Evolutionary conservation across 2,329 filamentous ascomycete species (phyloP).

Genomic region (Fusarium chlamydosporum): DNA sequence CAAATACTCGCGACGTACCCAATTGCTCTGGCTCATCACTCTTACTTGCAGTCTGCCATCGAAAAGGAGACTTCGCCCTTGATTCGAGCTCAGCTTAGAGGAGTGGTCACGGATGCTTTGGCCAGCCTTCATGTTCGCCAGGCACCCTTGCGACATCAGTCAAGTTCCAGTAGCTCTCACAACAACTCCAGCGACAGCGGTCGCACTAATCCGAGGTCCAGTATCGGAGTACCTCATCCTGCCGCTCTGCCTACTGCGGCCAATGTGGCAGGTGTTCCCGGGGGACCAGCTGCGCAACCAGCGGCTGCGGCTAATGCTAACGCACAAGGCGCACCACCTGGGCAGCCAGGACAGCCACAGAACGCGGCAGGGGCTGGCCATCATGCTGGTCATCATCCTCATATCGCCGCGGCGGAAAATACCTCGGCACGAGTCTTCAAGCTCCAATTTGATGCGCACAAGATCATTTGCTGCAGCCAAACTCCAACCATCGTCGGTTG

Average conservation of each 20-base stretch:
- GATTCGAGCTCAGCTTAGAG: conserved; percentile 64
- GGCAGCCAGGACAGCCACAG: conserved; percentile 35
- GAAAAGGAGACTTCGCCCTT: conserved; percentile 65
- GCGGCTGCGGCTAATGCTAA: conserved; percentile 33
- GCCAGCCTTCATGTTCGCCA: conserved; percentile 63
- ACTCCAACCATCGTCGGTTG: conserved; percentile 93
- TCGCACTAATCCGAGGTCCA: conserved; percentile 21
- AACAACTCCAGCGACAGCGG: conserved; percentile 17
- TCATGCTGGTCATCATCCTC: conserved; percentile 56
- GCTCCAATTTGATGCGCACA: conserved; percentile 92
- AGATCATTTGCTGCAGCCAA: conserved; percentile 95
- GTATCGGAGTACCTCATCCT: conserved; percentile 9
- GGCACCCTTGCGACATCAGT: conserved; percentile 47
- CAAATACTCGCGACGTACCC: conserved; percentile 64
- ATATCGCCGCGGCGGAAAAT: conserved; percentile 62
- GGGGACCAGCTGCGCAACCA: conserved; percentile 24
- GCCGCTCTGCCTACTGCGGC: conserved; percentile 13
- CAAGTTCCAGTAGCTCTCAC: conserved; percentile 19
- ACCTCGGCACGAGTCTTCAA: conserved; percentile 85
- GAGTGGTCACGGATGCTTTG: conserved; percentile 63
- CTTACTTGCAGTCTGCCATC: conserved; percentile 65
- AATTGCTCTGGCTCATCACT: conserved; percentile 63
- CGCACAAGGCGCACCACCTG: conserved; percentile 45
- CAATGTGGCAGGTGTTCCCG: conserved; percentile 5
- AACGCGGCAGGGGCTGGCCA: conserved; percentile 4